Evolutionary conservation across 805 yeast genomes (phyloP).

Genomic region (Metschnikowia baotianmanensis): DNA sequence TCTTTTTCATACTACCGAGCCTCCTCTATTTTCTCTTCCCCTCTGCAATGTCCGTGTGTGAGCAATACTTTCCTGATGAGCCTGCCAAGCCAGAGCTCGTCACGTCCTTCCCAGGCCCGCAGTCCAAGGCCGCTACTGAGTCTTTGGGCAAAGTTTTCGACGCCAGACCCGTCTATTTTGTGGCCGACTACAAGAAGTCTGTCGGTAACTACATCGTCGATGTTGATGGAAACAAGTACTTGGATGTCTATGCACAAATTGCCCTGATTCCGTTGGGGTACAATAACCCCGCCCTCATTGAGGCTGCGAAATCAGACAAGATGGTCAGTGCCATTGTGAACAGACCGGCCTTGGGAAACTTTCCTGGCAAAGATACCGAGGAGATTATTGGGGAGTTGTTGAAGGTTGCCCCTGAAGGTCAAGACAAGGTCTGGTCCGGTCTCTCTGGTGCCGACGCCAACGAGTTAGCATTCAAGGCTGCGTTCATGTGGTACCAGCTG

Average conservation of each 20-base stretch:
- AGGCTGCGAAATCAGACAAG: slow-evolving; percentile 65
- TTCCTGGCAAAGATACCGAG: slow-evolving; percentile 55
- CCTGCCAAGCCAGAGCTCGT: slow-evolving; percentile 66
- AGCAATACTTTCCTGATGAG: slow-evolving; percentile 72
- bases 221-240: slow-evolving; percentile 70
- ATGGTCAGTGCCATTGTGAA: slow-evolving; percentile 73
- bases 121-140: slow-evolving; percentile 49
- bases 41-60: slow-evolving; percentile 41
- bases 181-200: slow-evolving; percentile 74
- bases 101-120: slow-evolving; percentile 78
- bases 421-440: slow-evolving; percentile 72
- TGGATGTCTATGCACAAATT: slow-evolving; percentile 80
- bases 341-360: slow-evolving; percentile 75
- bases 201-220: slow-evolving; percentile 78
- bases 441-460: slow-evolving; percentile 86
- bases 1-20: background rate
- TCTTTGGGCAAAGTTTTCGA: slow-evolving; percentile 65
- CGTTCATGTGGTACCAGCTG: slow-evolving; percentile 75
- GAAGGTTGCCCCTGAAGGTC: slow-evolving; percentile 77
- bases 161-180: slow-evolving; percentile 68
- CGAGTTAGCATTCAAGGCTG: slow-evolving; percentile 87
- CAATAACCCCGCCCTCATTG: slow-evolving; percentile 73
- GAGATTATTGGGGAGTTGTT: slow-evolving; percentile 51
- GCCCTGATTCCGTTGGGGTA: slow-evolving; percentile 85
- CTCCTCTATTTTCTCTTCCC: slow-evolving; percentile 1